Percentiles rank a stretch among this genome's conserved stretches.
These are phyloP conservation scores for Panaeolus papilionaceus DNA, from an alignment of 768 basidiomycete genomes.

Conservation along the genomic window DNA sequence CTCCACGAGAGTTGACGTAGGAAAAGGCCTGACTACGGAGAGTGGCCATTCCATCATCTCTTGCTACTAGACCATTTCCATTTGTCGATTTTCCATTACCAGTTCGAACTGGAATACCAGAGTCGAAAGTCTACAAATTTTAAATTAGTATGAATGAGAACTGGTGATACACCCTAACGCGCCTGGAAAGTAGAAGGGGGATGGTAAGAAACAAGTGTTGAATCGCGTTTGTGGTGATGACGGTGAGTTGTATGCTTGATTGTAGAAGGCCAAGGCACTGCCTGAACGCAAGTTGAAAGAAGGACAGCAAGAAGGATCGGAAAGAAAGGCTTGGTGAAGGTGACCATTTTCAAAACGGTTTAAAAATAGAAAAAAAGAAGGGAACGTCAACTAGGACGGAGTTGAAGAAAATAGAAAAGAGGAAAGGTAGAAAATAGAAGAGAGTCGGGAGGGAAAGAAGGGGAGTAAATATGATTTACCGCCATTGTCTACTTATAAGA, in stretches of 20 bases:
- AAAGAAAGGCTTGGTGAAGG: constrained; percentile 31
- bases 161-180: neutral
- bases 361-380: constrained; percentile 20
- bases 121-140: constrained; percentile 25
- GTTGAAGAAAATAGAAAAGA: constrained; percentile 10
- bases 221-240: constrained; percentile 27
- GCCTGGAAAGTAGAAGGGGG: constrained; percentile 31
- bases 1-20: constrained; percentile 25
- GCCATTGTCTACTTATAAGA: constrained; percentile 9
- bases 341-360: constrained; percentile 37
- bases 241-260: constrained; percentile 38
- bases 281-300: constrained; percentile 30
- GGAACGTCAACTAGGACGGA: constrained; percentile 8
- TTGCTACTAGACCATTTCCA: constrained; percentile 13
- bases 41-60: neutral
- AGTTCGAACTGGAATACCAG: constrained; percentile 32
- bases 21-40: constrained; percentile 18
- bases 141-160: neutral
- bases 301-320: constrained; percentile 33
- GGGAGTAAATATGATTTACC: neutral
- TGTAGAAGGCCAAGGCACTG: constrained; percentile 39
- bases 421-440: constrained; percentile 20
- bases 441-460: constrained; percentile 16
- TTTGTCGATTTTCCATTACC: neutral
- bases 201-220: constrained; percentile 30